Conservation (phyloP, 75 land plant genomes). For the Larix kaempferi region DNA sequence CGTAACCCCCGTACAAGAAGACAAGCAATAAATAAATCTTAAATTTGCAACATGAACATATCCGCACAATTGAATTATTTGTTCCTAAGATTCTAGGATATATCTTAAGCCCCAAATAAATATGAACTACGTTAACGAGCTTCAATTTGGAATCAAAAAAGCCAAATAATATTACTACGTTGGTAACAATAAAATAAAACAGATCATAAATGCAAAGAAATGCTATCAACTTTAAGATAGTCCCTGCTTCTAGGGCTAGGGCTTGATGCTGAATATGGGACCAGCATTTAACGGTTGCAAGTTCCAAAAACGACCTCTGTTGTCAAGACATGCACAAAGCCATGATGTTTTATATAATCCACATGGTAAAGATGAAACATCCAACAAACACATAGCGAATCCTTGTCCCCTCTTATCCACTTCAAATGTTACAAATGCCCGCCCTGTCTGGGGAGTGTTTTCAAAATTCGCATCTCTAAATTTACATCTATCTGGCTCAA, state of each 20-base stretch:
- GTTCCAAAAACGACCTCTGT: conserved; percentile 29
- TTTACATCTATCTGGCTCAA: not conserved
- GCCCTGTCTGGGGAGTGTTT: conserved; percentile 8
- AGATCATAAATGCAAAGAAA: not conserved
- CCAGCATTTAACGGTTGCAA: conserved; percentile 41
- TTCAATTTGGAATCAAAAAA: too few relatives aligned
- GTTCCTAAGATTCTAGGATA: too few relatives aligned
- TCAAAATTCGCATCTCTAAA: not conserved
- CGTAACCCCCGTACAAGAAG: too few relatives aligned
- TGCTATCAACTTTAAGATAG: not conserved
- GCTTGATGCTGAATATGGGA: conserved; percentile 23
- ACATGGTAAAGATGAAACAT: conserved; percentile 40
- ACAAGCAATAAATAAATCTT: too few relatives aligned
- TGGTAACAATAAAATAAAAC: too few relatives aligned
- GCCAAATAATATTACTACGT: too few relatives aligned
- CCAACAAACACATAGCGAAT: conserved; percentile 46
- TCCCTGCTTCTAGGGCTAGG: not conserved
- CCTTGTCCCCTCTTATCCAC: conserved; percentile 38
- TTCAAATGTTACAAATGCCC: conserved; percentile 25
- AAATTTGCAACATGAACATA: too few relatives aligned
- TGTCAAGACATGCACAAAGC: conserved; percentile 44
- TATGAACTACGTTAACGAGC: too few relatives aligned
- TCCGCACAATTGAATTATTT: too few relatives aligned
- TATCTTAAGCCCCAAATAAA: too few relatives aligned
- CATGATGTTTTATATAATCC: conserved; percentile 44